These are phyloP conservation scores for Emericellopsis cladophorae DNA, from an alignment of 2,329 filamentous ascomycete genomes.

Conservation along the genomic window DNA sequence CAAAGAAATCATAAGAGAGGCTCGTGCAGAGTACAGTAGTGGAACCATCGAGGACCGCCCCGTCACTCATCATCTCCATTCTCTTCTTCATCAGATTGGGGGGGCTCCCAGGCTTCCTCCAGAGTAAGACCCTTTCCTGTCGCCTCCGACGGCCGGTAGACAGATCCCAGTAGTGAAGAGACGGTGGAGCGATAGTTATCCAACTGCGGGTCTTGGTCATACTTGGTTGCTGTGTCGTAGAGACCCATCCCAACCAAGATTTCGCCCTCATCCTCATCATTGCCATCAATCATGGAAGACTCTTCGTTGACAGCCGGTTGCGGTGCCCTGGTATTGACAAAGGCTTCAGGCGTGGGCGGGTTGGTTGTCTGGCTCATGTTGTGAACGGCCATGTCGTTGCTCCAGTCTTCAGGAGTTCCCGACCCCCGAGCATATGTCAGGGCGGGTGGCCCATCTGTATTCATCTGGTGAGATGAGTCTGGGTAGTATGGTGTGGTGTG, in stretches of 20 bases:
- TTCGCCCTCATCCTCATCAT: constrained; percentile 49
- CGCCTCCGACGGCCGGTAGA: constrained; percentile 29
- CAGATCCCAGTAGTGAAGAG: constrained; percentile 38
- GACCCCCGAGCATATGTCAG: neutral
- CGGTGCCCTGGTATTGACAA: constrained; percentile 36
- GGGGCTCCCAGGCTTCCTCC: constrained; percentile 68
- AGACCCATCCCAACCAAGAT: constrained; percentile 74
- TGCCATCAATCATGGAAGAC: constrained; percentile 29
- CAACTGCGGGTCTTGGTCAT: constrained; percentile 32
- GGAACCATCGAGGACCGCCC: neutral
- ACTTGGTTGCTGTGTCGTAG: constrained; percentile 58
- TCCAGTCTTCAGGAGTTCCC: constrained; percentile 2
- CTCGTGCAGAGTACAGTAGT: too few relatives aligned
- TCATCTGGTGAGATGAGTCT: constrained; percentile 7
- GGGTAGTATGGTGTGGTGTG: constrained; percentile 14
- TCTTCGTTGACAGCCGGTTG: constrained; percentile 36
- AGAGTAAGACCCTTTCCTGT: constrained; percentile 66
- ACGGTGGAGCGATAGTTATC: constrained; percentile 43
- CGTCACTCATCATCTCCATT: constrained; percentile 29
- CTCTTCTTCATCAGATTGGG: constrained; percentile 47
- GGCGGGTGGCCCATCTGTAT: constrained; percentile 18
- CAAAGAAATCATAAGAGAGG: too few relatives aligned
- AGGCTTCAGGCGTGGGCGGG: constrained; percentile 50
- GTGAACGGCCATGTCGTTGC: constrained; percentile 12
- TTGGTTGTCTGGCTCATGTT: constrained; percentile 31